phyloP scores from a whole-genome alignment of 1,139 yeast genomes.

The Suhomyces bokatorum region DNA sequence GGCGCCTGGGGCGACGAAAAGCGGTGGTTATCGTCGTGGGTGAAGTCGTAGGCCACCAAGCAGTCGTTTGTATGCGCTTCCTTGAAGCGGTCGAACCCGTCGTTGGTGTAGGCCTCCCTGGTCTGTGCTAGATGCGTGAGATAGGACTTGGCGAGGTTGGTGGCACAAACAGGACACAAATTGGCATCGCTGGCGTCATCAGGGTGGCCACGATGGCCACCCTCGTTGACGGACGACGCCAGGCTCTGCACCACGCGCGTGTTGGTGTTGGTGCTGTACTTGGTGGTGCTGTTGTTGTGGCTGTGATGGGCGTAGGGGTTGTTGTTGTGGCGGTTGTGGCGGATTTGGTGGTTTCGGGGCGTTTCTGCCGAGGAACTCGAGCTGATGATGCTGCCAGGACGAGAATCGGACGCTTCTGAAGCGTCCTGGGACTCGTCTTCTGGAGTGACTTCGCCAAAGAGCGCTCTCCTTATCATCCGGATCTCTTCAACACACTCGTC shows the following conservation, averaged over 20 bases:
- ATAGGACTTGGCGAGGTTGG: constrained; percentile 55
- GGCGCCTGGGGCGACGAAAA: constrained; percentile 36
- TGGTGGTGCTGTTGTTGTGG: constrained; percentile 24
- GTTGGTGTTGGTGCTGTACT: constrained; percentile 23
- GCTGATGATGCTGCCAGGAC: constrained; percentile 7
- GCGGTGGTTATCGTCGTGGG: constrained; percentile 55
- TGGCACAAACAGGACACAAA: constrained; percentile 48
- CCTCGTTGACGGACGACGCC: constrained; percentile 19
- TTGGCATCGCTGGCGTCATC: constrained; percentile 31
- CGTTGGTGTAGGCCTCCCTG: constrained; percentile 22
- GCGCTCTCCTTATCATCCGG: constrained; percentile 52
- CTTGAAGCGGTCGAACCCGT: constrained; percentile 48
- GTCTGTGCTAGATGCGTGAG: constrained; percentile 34
- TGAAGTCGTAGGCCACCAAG: constrained; percentile 63
- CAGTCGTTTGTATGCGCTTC: constrained; percentile 74
- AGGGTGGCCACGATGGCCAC: not conserved
- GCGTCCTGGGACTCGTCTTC: not conserved
- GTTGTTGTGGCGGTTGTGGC: not conserved
- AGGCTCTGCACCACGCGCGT: constrained; percentile 30
- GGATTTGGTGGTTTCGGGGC: not conserved
- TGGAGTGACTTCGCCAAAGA: constrained; percentile 23
- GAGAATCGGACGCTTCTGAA: not conserved
- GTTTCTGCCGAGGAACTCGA: constrained; percentile 8
- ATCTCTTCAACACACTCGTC: constrained; percentile 68
- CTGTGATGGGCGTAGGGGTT: constrained; percentile 6